These are phyloP conservation scores for Musa beccarii DNA, from an alignment of 176 grass and related monocot genomes.

Conservation along the genomic window DNA sequence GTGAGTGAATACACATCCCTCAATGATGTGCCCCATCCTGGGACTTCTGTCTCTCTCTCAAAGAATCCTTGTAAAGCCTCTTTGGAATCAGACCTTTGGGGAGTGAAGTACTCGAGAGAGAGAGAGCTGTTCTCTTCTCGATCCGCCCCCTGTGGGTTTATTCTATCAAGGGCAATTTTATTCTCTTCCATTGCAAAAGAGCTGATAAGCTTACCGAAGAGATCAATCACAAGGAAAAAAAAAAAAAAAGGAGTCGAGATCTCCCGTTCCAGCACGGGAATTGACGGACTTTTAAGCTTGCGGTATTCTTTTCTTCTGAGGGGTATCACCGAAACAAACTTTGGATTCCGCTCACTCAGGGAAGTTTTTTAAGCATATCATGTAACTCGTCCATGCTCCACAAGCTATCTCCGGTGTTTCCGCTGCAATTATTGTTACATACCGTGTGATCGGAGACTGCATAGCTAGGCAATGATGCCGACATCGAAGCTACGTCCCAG, in stretches of 20 bases:
- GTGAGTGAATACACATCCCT: too few relatives aligned
- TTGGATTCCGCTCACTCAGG: not conserved
- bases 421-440: not conserved
- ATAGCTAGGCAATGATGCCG: not conserved
- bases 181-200: not conserved
- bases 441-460: not conserved
- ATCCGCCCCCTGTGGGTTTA: too few relatives aligned
- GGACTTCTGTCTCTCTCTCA: too few relatives aligned
- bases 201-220: not conserved
- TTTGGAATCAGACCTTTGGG: too few relatives aligned
- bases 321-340: not conserved
- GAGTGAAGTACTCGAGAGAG: too few relatives aligned
- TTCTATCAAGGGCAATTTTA: too few relatives aligned
- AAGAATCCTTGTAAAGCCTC: too few relatives aligned
- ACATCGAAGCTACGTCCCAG: not conserved
- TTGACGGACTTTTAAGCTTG: not conserved
- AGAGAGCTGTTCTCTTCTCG: too few relatives aligned
- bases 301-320: not conserved
- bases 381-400: conserved; percentile 10
- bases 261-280: too few relatives aligned
- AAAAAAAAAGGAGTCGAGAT: too few relatives aligned
- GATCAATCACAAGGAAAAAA: not conserved
- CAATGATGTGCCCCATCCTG: too few relatives aligned
- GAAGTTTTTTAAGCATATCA: conserved; percentile 1
- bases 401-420: not conserved